Percentiles rank a stretch among this genome's conserved stretches.
These are phyloP conservation scores for Vachellia collinsii DNA, from an alignment of 306 rosid species.

Conservation along the genomic window DNA sequence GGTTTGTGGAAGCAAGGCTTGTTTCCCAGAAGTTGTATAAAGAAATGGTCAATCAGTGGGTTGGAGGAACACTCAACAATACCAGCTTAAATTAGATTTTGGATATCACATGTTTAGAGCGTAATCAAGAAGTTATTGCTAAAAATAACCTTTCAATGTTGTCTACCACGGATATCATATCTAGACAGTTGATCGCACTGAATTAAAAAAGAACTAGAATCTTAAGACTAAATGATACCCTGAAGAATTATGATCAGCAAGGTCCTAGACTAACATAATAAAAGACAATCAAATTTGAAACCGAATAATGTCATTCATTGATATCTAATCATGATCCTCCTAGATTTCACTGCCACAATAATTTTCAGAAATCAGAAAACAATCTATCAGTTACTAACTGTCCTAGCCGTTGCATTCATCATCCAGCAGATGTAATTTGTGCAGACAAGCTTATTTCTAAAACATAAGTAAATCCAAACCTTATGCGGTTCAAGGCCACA, in stretches of 20 bases:
- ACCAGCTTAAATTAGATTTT: background rate
- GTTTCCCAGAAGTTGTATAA: background rate
- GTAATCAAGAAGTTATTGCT: too few species aligned
- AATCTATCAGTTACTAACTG: background rate
- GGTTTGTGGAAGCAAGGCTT: background rate
- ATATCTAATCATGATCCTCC: background rate
- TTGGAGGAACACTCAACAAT: background rate
- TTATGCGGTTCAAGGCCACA: constrained; percentile 90
- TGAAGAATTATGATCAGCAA: background rate
- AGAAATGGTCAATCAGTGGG: background rate
- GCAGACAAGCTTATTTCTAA: constrained; percentile 21
- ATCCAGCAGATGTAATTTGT: constrained; percentile 3
- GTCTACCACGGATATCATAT: background rate
- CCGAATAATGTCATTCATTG: background rate
- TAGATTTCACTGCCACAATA: background rate
- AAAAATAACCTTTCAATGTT: too few species aligned
- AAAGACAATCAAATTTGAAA: background rate
- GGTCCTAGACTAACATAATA: background rate
- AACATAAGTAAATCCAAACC: constrained; percentile 57
- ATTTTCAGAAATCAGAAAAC: background rate
- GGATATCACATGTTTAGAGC: too few species aligned
- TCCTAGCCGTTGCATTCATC: background rate
- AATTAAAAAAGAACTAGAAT: background rate
- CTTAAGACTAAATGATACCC: background rate
- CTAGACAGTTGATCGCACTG: background rate